phyloP scores from a whole-genome alignment of 2,329 filamentous ascomycete species.

The Clarireedia paspali region DNA sequence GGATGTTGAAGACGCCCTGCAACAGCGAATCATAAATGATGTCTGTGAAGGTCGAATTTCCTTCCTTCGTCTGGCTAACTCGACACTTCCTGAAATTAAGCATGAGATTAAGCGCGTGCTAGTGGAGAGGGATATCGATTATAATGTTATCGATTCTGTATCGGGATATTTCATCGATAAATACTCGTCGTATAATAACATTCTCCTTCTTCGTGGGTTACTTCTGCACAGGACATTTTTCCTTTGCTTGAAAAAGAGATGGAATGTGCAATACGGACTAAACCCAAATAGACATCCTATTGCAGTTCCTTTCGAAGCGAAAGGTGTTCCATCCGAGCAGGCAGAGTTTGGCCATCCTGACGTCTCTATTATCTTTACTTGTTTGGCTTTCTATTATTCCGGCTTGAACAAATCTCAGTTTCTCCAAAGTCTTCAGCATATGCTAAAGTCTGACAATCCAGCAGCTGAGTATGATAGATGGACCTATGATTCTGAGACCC shows the following conservation, averaged over 20 bases:
- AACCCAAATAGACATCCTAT: slow-evolving; percentile 47
- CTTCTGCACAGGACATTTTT: slow-evolving; percentile 50
- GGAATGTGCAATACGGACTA: slow-evolving; percentile 55
- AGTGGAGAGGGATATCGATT: slow-evolving; percentile 19
- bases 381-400: slow-evolving; percentile 58
- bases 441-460: slow-evolving; percentile 48
- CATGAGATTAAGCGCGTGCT: slow-evolving; percentile 26
- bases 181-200: slow-evolving; percentile 24
- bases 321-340: slow-evolving; percentile 53
- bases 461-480: not conserved
- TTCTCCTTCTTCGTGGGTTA: slow-evolving; percentile 56
- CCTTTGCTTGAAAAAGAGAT: slow-evolving; percentile 42
- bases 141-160: slow-evolving; percentile 21
- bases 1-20: slow-evolving; percentile 32
- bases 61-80: slow-evolving; percentile 18
- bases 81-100: slow-evolving; percentile 14
- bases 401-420: slow-evolving; percentile 46
- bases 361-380: slow-evolving; percentile 57
- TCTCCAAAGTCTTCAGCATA: slow-evolving; percentile 38
- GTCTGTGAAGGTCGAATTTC: slow-evolving; percentile 26
- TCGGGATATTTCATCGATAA: slow-evolving; percentile 28
- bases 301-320: slow-evolving; percentile 60
- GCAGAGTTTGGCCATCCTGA: slow-evolving; percentile 65
- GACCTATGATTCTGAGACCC: not conserved
- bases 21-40: slow-evolving; percentile 28